phyloP scores from a whole-genome alignment of 495 filamentous ascomycete species.

The Penicillium bialowiezense region DNA sequence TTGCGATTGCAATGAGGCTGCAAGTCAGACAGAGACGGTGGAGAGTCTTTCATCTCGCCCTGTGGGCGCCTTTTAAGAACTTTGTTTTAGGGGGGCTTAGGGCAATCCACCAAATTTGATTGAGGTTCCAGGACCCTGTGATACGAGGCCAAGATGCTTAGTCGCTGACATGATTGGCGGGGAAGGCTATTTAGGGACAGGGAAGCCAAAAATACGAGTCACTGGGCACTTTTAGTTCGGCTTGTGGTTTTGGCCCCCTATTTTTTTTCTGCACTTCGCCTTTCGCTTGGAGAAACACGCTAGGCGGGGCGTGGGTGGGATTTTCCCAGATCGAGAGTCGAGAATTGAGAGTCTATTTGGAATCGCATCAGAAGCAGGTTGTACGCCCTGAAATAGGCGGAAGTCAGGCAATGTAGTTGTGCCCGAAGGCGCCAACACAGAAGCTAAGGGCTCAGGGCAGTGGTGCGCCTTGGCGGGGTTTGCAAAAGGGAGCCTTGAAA shows the following conservation, averaged over 20 bases:
- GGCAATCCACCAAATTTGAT: background rate
- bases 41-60: background rate
- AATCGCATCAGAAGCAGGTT: background rate
- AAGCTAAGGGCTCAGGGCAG: background rate
- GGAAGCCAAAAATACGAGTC: background rate
- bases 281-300: background rate
- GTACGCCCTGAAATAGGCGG: background rate
- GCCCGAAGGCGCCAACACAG: conserved; percentile 6
- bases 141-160: conserved; percentile 6
- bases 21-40: background rate
- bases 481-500: background rate
- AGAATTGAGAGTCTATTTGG: background rate
- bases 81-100: background rate
- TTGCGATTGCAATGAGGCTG: background rate
- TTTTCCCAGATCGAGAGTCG: too few relatives aligned
- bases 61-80: background rate
- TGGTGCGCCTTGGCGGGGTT: conserved; percentile 2
- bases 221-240: background rate
- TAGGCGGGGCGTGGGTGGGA: background rate
- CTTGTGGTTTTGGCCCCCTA: background rate
- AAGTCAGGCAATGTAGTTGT: background rate
- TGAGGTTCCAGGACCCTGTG: background rate
- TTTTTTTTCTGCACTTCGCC: background rate
- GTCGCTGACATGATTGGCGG: background rate
- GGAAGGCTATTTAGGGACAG: background rate